A percentile compares a stretch with the other conserved stretches of the same genome.
Conservation (phyloP, 225 moss, liverwort and hornwort species). For the Bryoerythrophyllum caledonicum region DNA sequence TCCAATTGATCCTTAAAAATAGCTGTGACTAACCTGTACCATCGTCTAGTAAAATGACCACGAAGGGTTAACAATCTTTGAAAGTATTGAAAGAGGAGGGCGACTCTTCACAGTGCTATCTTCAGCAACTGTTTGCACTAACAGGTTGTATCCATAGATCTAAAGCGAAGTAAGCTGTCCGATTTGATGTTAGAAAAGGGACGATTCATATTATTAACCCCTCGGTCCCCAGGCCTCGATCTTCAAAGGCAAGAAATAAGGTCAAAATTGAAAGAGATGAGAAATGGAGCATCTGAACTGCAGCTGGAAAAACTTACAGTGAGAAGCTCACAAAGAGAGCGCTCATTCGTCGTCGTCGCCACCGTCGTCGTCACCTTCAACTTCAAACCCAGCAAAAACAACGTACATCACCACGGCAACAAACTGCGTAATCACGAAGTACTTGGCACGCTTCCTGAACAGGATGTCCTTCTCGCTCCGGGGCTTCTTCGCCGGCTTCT, state of each 20-base stretch:
- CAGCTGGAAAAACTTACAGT: constrained; percentile 11
- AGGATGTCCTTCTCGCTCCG: constrained; percentile 80
- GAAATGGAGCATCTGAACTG: neutral
- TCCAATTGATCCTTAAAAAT: constrained; percentile 12
- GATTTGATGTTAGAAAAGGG: constrained; percentile 16
- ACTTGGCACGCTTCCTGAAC: constrained; percentile 87
- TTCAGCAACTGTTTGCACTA: constrained; percentile 30
- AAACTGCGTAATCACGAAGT: constrained; percentile 85
- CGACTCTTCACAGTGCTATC: constrained; percentile 27
- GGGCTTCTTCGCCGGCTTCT: constrained; percentile 59
- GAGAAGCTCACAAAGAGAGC: neutral
- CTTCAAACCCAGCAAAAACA: constrained; percentile 86
- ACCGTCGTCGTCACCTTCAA: constrained; percentile 60
- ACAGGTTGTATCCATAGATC: constrained; percentile 13
- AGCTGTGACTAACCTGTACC: constrained; percentile 22
- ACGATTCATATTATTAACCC: constrained; percentile 5
- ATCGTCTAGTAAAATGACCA: constrained; percentile 18
- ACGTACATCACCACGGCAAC: constrained; percentile 80
- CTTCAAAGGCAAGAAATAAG: constrained; percentile 29
- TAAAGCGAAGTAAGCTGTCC: constrained; percentile 14
- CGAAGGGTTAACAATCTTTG: constrained; percentile 3
- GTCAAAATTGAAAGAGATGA: constrained; percentile 44
- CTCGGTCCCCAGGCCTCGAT: neutral
- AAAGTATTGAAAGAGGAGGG: constrained; percentile 26
- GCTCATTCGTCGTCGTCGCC: constrained; percentile 68